These are phyloP conservation scores for Spizellomyces punctatus DNA, from an alignment of 192 early-diverging fungal genomes.

Conservation along the genomic window DNA sequence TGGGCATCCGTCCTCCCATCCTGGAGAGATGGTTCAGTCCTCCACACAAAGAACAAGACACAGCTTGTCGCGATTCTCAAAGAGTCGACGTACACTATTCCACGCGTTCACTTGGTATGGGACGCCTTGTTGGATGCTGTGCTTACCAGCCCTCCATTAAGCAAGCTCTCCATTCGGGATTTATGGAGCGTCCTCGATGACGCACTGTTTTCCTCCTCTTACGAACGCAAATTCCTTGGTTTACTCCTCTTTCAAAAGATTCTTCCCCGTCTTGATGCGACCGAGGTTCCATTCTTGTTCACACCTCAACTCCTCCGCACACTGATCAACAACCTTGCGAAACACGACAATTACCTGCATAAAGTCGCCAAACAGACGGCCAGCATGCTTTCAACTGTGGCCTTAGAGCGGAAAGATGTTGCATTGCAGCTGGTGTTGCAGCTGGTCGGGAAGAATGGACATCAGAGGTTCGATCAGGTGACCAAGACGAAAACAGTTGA, in stretches of 20 bases:
- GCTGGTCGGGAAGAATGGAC: slow-evolving; percentile 76
- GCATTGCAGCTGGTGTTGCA: slow-evolving; percentile 80
- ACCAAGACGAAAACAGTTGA: slow-evolving; percentile 80
- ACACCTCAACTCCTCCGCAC: slow-evolving; percentile 83
- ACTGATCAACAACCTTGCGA: slow-evolving; percentile 84
- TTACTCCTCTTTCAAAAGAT: slow-evolving; percentile 79
- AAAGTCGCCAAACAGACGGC: slow-evolving; percentile 74
- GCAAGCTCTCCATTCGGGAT: slow-evolving; percentile 36
- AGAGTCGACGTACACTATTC: slow-evolving; percentile 34
- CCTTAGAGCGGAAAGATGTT: slow-evolving; percentile 67
- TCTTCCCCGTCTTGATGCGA: slow-evolving; percentile 54
- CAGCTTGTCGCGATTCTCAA: slow-evolving; percentile 41
- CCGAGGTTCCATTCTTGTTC: slow-evolving; percentile 71
- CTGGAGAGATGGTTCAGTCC: slow-evolving; percentile 33
- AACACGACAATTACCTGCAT: slow-evolving; percentile 73
- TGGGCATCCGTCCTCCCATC: slow-evolving; percentile 29
- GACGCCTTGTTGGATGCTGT: slow-evolving; percentile 52
- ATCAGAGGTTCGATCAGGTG: slow-evolving; percentile 66
- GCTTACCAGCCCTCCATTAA: slow-evolving; percentile 1
- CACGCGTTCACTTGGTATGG: slow-evolving; percentile 74
- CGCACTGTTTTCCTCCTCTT: slow-evolving; percentile 72
- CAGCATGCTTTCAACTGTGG: slow-evolving; percentile 54
- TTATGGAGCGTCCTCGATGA: slow-evolving; percentile 88
- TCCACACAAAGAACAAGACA: slow-evolving; percentile 34
- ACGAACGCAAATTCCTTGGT: slow-evolving; percentile 90